These are phyloP conservation scores for Fusarium equiseti DNA, from an alignment of 2,329 filamentous ascomycete genomes.

Conservation along the genomic window DNA sequence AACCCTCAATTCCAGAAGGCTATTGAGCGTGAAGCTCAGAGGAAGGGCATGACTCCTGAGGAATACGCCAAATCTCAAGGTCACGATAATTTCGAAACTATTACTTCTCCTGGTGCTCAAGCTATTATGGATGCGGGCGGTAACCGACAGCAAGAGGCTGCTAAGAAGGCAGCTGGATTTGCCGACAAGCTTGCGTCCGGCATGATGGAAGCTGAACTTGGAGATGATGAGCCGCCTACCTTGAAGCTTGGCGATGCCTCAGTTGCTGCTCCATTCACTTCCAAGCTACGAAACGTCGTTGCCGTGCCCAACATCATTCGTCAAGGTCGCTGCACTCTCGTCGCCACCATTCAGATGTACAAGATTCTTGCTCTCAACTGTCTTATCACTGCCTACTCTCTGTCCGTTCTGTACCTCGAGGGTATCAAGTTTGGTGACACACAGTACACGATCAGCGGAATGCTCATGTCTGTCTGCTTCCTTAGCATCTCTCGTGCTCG, in stretches of 20 bases:
- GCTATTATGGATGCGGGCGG: conserved; percentile 60
- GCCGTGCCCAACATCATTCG: conserved; percentile 98
- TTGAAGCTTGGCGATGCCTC: conserved; percentile 98
- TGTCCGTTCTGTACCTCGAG: conserved; percentile 95
- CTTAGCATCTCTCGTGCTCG: conserved; percentile 97
- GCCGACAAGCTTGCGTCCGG: conserved; percentile 87
- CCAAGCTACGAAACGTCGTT: conserved; percentile 95
- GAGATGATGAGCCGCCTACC: conserved; percentile 90
- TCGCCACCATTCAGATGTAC: conserved; percentile 99
- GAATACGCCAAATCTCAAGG: conserved; percentile 68
- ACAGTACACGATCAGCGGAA: conserved; percentile 97
- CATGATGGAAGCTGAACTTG: conserved; percentile 91
- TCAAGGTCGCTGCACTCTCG: conserved; percentile 95
- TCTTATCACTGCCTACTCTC: conserved; percentile 95
- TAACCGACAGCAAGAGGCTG: conserved; percentile 67
- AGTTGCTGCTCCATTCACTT: conserved; percentile 96
- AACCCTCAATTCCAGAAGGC: conserved; percentile 98
- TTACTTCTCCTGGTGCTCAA: conserved; percentile 75
- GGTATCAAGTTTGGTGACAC: conserved; percentile 99
- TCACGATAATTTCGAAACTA: conserved; percentile 67
- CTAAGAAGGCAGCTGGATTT: conserved; percentile 79
- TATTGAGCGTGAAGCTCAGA: conserved; percentile 84
- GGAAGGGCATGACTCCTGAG: conserved; percentile 76
- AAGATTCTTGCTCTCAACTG: conserved; percentile 99
- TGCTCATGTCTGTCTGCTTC: conserved; percentile 99